Evolutionary conservation across 345 rosid species (phyloP).

Genomic region (Angophora floribunda): DNA sequence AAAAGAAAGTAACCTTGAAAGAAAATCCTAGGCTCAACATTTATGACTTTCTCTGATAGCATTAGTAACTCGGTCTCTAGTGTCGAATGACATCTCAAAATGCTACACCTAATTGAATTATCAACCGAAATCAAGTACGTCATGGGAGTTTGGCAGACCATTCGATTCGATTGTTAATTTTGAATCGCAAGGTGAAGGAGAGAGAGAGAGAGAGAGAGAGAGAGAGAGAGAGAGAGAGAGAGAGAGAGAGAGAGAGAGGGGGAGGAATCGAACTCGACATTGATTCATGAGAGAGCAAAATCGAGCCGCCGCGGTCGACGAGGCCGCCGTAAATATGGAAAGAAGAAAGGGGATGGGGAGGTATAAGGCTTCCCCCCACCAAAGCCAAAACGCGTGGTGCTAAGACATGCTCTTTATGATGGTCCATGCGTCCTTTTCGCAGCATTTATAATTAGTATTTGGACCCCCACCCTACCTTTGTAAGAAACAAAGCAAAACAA

Average conservation of each 20-base stretch:
- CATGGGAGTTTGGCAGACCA: background rate
- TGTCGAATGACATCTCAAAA: background rate
- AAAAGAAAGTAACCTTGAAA: background rate
- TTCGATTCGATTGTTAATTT: background rate
- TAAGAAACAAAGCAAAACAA: background rate
- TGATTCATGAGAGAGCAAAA: background rate
- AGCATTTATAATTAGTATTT: background rate
- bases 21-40: background rate
- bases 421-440: background rate
- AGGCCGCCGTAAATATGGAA: background rate
- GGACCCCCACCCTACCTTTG: background rate
- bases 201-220: background rate
- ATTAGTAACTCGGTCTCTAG: background rate
- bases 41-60: background rate
- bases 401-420: background rate
- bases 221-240: background rate
- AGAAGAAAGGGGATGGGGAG: background rate
- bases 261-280: background rate
- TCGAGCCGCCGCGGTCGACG: background rate
- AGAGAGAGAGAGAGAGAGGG: background rate
- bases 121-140: accelerated
- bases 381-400: background rate
- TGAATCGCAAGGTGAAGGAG: background rate
- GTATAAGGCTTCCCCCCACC: background rate
- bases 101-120: background rate